These are phyloP conservation scores for Arachis hypogaea DNA, from an alignment of 306 rosid species.

Conservation along the genomic window DNA sequence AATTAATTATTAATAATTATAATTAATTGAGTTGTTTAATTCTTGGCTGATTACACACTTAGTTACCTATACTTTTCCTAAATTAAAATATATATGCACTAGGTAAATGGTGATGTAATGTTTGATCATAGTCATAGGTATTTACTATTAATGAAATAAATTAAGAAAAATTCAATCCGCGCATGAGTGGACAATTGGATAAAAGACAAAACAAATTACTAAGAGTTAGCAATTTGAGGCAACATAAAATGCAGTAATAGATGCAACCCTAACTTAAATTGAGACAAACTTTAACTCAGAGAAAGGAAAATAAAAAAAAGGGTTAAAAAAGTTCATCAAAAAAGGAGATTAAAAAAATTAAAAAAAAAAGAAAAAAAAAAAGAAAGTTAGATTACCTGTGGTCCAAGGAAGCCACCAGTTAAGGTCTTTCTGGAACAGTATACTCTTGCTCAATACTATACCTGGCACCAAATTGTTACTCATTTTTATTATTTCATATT, in stretches of 20 bases:
- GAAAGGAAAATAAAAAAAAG: background rate
- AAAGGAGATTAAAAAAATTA: background rate
- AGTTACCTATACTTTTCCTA: too few species aligned
- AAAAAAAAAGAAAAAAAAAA: background rate
- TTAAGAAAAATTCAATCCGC: background rate
- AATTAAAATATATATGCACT: too few species aligned
- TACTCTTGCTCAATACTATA: slow-evolving; percentile 75
- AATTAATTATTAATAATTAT: too few species aligned
- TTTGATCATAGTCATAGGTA: too few species aligned
- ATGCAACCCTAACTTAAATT: slow-evolving; percentile 13
- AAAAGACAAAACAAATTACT: background rate
- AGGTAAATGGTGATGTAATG: too few species aligned
- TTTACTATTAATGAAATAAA: too few species aligned
- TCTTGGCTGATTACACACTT: too few species aligned
- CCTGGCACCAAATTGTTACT: slow-evolving; percentile 41
- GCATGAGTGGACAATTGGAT: too few species aligned
- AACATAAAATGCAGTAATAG: background rate
- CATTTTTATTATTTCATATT: too few species aligned
- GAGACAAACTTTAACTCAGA: background rate
- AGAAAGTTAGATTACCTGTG: slow-evolving; percentile 43
- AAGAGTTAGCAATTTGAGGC: background rate
- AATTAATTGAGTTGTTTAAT: too few species aligned
- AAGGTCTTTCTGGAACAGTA: slow-evolving; percentile 59
- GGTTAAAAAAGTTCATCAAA: background rate
- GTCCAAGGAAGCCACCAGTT: slow-evolving; percentile 70